Evolutionary conservation across 73 alveolate species (phyloP), one percentile per base, ranked within the genome.

Genomic region (Durusdinium trenchii): DNA sequence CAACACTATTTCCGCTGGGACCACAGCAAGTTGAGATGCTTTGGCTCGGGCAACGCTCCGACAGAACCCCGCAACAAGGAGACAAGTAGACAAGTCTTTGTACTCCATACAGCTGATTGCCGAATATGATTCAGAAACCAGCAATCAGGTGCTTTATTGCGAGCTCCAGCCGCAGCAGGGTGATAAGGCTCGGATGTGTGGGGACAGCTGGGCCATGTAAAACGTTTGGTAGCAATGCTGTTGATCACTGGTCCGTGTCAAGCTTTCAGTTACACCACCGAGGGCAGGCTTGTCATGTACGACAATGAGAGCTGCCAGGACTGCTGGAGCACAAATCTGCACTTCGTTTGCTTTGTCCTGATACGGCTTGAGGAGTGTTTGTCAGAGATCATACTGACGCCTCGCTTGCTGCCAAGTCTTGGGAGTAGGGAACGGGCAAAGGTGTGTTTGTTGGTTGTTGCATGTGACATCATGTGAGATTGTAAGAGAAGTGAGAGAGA

Each of bases 141-240:
- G n/a, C n/a, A n/a, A n/a, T 16, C 30, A 91, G 97, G 97, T 91
- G 52, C 97, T 91, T 42, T 91, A 91, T 57, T 91, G 97, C 76
- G 97, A 91, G 43, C 97, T 91, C 42, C 97, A 91, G 18, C 97
- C 97, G 42, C 97, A 91, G 52, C 97, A 64, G 38, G 97, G 97
- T 52, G 97, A 71, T 28, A 45, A 91, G 97, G 97, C 87, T 20
- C n/a, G n/a, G n/a, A n/a, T n/a, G n/a, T n/a, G n/a, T n/a, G n/a
- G n/a, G n/a, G n/a, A n/a, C n/a, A n/a, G n/a, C n/a, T n/a, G n/a
- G n/a, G n/a, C n/a, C n/a, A n/a, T n/a, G 64, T 9, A 54, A 9
- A 54, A 20, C 64, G 28, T 1, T 67, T 67, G 81, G 45, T 14
- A 60, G 6, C n/a, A n/a, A n/a, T n/a, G n/a, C n/a, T n/a, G n/a